Conservation (phyloP, 2,329 filamentous ascomycete genomes). For the Aschersonia sp. region DNA sequence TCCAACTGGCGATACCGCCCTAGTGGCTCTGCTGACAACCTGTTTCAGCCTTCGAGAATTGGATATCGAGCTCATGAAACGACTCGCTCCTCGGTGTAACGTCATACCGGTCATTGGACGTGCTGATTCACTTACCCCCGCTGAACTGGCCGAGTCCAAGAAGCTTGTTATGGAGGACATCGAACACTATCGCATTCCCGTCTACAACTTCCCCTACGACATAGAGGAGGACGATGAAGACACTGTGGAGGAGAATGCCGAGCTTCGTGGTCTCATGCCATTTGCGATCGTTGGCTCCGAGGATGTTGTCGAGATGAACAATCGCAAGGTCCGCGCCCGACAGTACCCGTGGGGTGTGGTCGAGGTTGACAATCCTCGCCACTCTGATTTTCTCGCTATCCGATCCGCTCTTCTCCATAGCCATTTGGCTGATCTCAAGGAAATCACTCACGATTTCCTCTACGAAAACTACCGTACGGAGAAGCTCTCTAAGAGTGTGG, state of each 20-base stretch:
- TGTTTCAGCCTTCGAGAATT: constrained; percentile 74
- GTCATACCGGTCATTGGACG: constrained; percentile 98
- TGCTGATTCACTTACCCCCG: constrained; percentile 90
- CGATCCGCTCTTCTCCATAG: constrained; percentile 93
- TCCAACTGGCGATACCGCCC: too few relatives aligned
- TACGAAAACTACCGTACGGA: constrained; percentile 99
- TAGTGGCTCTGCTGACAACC: neutral
- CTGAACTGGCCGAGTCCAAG: constrained; percentile 96
- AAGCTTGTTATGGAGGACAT: constrained; percentile 99
- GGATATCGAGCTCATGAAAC: constrained; percentile 99
- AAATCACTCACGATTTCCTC: constrained; percentile 98
- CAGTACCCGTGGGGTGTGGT: constrained; percentile 99
- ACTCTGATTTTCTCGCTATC: constrained; percentile 96
- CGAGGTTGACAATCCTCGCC: constrained; percentile 96
- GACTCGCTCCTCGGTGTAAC: constrained; percentile 92
- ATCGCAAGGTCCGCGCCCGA: constrained; percentile 79
- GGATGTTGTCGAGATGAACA: constrained; percentile 85
- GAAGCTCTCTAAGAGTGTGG: constrained; percentile 99
- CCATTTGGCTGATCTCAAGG: constrained; percentile 95
- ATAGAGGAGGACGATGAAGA: constrained; percentile 99
- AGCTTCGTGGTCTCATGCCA: constrained; percentile 93
- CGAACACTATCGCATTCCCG: constrained; percentile 97
- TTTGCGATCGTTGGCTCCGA: constrained; percentile 98
- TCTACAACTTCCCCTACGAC: constrained; percentile 99
- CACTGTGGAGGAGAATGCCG: constrained; percentile 96